phyloP scores from a whole-genome alignment of 495 filamentous ascomycete genomes.

The Daldinia decipiens region DNA sequence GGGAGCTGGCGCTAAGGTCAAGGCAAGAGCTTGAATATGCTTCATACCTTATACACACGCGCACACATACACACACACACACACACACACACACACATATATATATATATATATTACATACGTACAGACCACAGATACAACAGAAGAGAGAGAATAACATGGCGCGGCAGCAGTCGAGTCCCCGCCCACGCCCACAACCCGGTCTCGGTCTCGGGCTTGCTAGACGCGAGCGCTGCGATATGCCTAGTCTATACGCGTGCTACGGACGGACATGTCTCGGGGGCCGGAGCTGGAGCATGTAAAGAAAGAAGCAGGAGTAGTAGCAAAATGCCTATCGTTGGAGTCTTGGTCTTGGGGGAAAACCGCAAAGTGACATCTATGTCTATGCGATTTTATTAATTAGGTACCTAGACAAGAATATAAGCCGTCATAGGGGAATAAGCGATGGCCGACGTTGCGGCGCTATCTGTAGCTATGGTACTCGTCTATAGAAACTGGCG shows the following conservation, averaged over 20 bases:
- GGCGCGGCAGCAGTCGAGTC: constrained; percentile 1
- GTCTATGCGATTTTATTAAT: not conserved
- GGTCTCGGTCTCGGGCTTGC: not conserved
- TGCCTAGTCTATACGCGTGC: not conserved
- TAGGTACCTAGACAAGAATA: not conserved
- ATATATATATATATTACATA: not conserved
- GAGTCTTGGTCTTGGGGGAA: not conserved
- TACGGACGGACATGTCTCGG: constrained; percentile 2
- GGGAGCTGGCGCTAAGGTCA: not conserved
- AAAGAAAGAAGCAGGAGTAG: not conserved
- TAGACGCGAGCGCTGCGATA: not conserved
- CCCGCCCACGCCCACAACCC: not conserved
- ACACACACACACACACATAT: too few relatives aligned
- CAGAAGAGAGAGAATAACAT: constrained; percentile 1
- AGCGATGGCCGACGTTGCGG: not conserved
- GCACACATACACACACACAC: too few relatives aligned
- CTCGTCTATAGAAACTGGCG: constrained; percentile 23
- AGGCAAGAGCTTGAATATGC: constrained; percentile 2
- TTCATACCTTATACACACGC: too few relatives aligned
- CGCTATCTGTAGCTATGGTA: constrained; percentile 23
- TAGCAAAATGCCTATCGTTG: not conserved
- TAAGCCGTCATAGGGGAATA: not conserved
- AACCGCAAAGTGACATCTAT: constrained; percentile 1
- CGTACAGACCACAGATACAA: not conserved
- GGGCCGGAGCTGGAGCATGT: not conserved